Conservation (phyloP, 352 stramenopile species). For the Globisporangium barbulae region DNA sequence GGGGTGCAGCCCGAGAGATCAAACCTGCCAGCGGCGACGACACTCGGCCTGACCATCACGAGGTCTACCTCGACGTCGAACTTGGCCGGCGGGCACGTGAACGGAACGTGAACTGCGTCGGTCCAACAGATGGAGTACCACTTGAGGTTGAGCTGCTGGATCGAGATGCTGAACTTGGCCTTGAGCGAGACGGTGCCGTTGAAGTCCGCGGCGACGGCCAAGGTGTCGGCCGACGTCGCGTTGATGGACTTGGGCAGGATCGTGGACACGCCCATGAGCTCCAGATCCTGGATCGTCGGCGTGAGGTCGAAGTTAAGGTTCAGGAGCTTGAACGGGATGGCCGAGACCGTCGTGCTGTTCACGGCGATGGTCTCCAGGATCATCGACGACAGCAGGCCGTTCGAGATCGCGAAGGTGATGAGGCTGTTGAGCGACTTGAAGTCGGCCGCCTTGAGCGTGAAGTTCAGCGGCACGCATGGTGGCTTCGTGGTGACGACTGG, state of each 20-base stretch:
- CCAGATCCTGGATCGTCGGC: conserved; percentile 26
- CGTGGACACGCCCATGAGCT: conserved; percentile 27
- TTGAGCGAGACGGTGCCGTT: conserved; percentile 27
- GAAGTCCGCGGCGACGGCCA: conserved; percentile 30
- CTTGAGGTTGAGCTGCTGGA: conserved; percentile 31
- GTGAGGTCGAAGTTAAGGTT: conserved; percentile 28
- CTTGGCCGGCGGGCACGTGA: conserved; percentile 21
- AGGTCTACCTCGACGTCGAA: conserved; percentile 39
- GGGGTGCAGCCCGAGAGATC: conserved; percentile 36
- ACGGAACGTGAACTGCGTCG: conserved; percentile 25
- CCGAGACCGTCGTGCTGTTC: conserved; percentile 21
- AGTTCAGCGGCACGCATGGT: conserved; percentile 8
- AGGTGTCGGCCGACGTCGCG: conserved; percentile 23
- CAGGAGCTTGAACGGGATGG: conserved; percentile 27
- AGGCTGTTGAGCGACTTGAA: conserved; percentile 14
- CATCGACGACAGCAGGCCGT: conserved; percentile 1
- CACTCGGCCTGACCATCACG: conserved; percentile 29
- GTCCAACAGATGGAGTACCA: conserved; percentile 48
- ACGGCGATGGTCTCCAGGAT: conserved; percentile 22
- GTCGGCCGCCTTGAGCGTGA: conserved; percentile 14
- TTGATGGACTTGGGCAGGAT: conserved; percentile 33
- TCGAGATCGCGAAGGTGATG: conserved; percentile 13
- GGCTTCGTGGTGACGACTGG: not conserved
- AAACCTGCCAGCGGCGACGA: conserved; percentile 32
- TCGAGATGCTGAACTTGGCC: conserved; percentile 5